A percentile compares a stretch with the other conserved stretches of the same genome.
phyloP scores from a whole-genome alignment of 331 rosid genomes.

The Dryas integrifolia region DNA sequence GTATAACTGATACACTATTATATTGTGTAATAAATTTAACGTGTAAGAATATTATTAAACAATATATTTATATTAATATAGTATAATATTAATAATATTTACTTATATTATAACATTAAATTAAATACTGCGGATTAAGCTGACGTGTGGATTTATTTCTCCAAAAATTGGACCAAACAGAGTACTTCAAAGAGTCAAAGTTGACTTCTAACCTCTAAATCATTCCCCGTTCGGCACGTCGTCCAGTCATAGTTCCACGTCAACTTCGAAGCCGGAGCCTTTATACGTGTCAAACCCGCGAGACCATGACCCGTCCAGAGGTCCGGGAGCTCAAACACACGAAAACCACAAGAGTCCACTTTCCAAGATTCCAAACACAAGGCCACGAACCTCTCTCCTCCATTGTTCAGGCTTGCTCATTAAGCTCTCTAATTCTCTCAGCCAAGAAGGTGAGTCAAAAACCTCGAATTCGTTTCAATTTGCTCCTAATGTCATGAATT shows the following conservation, averaged over 20 bases:
- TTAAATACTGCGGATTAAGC: no score
- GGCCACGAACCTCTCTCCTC: not conserved
- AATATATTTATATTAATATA: no score
- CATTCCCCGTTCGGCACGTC: no score
- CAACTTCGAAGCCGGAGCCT: not conserved
- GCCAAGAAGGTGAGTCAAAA: not conserved
- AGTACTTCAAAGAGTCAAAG: no score
- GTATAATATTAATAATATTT: no score
- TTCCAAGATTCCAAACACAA: slow-evolving; percentile 6
- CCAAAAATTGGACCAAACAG: no score
- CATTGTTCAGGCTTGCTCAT: not conserved
- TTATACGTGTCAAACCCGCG: slow-evolving; percentile 2
- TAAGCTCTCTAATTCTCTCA: not conserved
- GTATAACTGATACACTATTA: no score
- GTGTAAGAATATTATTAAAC: no score
- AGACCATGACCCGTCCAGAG: slow-evolving; percentile 36
- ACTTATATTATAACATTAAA: no score
- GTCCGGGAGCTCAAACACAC: slow-evolving; percentile 5
- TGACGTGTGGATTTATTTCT: no score
- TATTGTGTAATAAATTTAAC: no score
- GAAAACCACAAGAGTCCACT: not conserved
- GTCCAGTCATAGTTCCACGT: not conserved
- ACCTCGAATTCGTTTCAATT: not conserved
- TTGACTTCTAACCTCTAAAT: no score
- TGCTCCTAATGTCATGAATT: not conserved